Base-by-base conservation (phyloP, 2,329 filamentous ascomycete genomes). In the Truncatella angustata region DNA sequence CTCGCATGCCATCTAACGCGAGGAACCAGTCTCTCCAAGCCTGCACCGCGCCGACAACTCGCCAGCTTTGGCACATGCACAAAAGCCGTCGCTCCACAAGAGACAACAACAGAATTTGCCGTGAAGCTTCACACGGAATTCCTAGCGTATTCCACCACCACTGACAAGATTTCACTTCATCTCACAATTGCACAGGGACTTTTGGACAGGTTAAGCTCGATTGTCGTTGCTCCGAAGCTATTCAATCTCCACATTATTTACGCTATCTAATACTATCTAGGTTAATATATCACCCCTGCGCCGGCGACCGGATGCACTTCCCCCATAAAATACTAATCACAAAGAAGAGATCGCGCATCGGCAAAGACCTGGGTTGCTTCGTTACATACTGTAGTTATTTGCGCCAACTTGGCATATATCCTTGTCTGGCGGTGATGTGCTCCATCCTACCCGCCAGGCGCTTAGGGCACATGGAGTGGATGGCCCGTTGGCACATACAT, bases 221-320 rank as follows among this genome's bases (percentile, higher is more conserved):
- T 32, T 14, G 14, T 7, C 28, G 14, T 32, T 7, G 7, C 14
- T 32, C 28, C 7, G 28, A 14, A 14, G 7, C 14, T 14, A 7
- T 32, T 32, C 28, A 14, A 14, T 32, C 28, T 32, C 28, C 28
- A 32, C 28, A 32, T 14, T 7, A 32, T 32, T 32, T 32, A 14
- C 28, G 14, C 28, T 14, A 32, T 32, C 7, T 32, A 32, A 9
- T n/a, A n/a, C n/a, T n/a, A n/a, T n/a, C n/a, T n/a, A n/a, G n/a
- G n/a, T 32, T 14, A 32, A 32, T 9, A 32, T 7, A 32, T 7
- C 28, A 50, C 32, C 47, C 47, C 28, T 30, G 47, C 28, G 24
- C 35, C 36, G 47, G 47, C 47, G 23, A 32, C 47, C 47, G 47
- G 47, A 50, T 18, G n/a, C 18, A n/a, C 16, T 30, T 21, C 42